A percentile compares a stretch with the other conserved stretches of the same genome.
These are phyloP conservation scores for Aspergillus neoniger DNA, from an alignment of 2,329 filamentous ascomycete genomes.

Conservation along the genomic window DNA sequence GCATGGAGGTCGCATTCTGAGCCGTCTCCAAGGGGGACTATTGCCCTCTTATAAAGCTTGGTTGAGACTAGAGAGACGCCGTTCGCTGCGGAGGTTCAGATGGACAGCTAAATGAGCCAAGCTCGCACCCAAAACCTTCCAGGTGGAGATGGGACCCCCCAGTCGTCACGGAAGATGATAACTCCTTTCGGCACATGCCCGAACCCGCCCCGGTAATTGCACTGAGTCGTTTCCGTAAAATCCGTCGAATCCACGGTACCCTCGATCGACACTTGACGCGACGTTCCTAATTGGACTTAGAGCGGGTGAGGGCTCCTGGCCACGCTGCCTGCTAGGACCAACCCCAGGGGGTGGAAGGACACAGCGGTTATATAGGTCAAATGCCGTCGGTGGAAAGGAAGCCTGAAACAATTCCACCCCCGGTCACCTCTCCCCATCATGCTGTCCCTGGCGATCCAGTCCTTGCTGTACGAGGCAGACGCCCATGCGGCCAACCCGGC, in stretches of 20 bases:
- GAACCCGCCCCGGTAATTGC: conserved; percentile 4
- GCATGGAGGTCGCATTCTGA: background rate
- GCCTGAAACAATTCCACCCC: background rate
- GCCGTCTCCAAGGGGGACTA: background rate
- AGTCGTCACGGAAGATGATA: background rate
- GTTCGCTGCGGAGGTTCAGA: too few relatives aligned
- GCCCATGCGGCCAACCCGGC: background rate
- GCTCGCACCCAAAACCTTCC: background rate
- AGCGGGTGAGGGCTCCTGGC: background rate
- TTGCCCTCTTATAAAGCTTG: conserved; percentile 4
- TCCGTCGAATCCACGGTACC: background rate
- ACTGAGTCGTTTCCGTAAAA: background rate
- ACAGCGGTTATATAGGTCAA: conserved; percentile 6
- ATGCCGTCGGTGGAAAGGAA: background rate
- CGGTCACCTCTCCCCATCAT: background rate
- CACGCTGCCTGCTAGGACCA: background rate
- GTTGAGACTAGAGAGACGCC: background rate
- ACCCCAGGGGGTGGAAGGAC: background rate
- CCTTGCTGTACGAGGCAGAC: background rate
- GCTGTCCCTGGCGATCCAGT: conserved; percentile 7
- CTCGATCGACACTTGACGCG: conserved; percentile 3
- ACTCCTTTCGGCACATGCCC: conserved; percentile 1
- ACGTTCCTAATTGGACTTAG: background rate
- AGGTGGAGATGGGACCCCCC: background rate
- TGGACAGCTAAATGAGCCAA: background rate